A percentile compares a stretch with the other conserved stretches of the same genome.
These are phyloP conservation scores for Quercus tomentella DNA, from an alignment of 331 rosid species.

Conservation along the genomic window DNA sequence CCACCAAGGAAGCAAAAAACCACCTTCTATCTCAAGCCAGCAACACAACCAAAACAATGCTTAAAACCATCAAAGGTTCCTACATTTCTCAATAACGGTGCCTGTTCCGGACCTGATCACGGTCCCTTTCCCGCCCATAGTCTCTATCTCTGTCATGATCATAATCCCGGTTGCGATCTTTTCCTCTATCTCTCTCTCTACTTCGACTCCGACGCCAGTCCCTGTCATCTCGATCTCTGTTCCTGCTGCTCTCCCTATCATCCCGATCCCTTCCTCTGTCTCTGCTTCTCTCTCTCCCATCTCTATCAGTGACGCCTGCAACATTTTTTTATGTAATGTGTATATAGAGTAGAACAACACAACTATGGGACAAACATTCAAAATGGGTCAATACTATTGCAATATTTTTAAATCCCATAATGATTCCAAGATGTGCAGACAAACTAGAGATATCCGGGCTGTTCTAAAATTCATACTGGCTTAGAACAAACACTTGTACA, in stretches of 20 bases:
- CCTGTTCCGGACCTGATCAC: constrained; percentile 48
- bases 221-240: constrained; percentile 51
- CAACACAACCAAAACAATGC: constrained; percentile 15
- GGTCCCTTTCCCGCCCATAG: constrained; percentile 71
- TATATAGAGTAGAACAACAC: neutral
- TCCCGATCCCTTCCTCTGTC: constrained; percentile 70
- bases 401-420: neutral
- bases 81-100: constrained; percentile 51
- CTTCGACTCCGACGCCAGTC: constrained; percentile 74
- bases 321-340: constrained; percentile 4
- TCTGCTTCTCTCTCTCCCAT: constrained; percentile 72
- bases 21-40: constrained; percentile 10
- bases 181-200: constrained; percentile 77
- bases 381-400: constrained; percentile 1
- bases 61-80: neutral
- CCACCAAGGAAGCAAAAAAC: constrained; percentile 17
- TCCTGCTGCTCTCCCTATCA: constrained; percentile 52
- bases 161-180: constrained; percentile 65
- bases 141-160: constrained; percentile 62
- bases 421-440: neutral
- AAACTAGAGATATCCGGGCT: neutral
- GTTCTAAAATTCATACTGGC: neutral
- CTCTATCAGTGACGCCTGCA: constrained; percentile 72
- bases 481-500: neutral
- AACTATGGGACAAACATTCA: neutral